Evolutionary conservation across 495 filamentous ascomycete genomes (phyloP).

Genomic region (Neurospora hispaniola): DNA sequence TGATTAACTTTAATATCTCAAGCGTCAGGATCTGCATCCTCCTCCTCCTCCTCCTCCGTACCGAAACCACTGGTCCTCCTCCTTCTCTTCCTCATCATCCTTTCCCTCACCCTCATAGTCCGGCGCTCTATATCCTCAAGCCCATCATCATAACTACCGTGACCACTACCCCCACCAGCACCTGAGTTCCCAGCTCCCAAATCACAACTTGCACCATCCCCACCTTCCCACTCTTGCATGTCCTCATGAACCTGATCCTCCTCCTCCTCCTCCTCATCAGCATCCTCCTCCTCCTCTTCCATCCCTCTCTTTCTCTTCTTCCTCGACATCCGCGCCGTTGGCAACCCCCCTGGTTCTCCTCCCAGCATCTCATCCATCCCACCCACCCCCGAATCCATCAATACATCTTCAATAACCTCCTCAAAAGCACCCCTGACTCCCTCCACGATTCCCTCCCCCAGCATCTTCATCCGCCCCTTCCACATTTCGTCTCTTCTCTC

Average conservation of each 20-base stretch:
- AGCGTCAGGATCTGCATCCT: background rate
- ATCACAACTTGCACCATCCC: background rate
- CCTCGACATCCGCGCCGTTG: background rate
- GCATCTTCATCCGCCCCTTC: background rate
- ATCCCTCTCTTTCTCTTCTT: background rate
- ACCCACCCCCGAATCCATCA: background rate
- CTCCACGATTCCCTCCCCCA: background rate
- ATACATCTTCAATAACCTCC: background rate
- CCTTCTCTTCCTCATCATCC: background rate
- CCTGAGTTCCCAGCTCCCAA: background rate
- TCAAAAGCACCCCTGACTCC: background rate
- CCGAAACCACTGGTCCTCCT: background rate
- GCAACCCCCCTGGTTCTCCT: background rate
- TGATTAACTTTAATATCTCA: background rate
- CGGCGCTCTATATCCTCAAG: background rate
- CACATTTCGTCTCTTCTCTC: background rate
- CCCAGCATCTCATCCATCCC: background rate
- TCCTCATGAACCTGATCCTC: background rate
- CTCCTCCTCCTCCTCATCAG: background rate
- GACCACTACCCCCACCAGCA: background rate
- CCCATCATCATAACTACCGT: background rate
- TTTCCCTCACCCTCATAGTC: background rate
- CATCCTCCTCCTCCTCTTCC: background rate
- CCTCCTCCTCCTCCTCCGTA: background rate
- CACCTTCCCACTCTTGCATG: background rate